Conservation (phyloP, 192 early-diverging fungal genomes). For the Backusella parvicylindrica region DNA sequence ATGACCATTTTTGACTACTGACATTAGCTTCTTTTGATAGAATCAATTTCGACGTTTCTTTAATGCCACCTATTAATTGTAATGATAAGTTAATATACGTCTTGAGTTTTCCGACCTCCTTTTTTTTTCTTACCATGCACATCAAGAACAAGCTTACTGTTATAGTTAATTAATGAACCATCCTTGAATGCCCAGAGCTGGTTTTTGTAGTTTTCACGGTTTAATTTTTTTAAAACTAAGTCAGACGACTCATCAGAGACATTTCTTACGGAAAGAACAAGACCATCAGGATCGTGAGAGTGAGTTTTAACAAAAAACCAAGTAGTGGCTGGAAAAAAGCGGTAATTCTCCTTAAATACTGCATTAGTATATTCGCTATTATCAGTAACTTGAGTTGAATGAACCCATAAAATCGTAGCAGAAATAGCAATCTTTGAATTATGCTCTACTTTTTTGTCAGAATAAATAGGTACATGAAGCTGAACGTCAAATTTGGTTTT, state of each 20-base stretch:
- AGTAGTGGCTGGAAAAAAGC: conserved; percentile 13
- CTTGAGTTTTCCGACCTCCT: not conserved
- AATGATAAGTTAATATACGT: not conserved
- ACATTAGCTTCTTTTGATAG: not conserved
- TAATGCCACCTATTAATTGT: not conserved
- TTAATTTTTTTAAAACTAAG: conserved; percentile 18
- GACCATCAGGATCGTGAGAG: not conserved
- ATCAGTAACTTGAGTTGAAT: not conserved
- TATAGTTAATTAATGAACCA: conserved; percentile 25
- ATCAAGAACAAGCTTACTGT: conserved; percentile 11
- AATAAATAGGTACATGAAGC: conserved; percentile 9
- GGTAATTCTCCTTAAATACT: not conserved
- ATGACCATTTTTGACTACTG: conserved; percentile 18
- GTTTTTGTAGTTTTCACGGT: conserved; percentile 10
- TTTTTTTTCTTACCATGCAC: not conserved
- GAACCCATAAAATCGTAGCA: conserved; percentile 11
- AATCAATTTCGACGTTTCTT: not conserved
- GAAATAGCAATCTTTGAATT: conserved; percentile 4
- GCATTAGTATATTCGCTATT: not conserved
- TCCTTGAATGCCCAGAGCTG: conserved; percentile 23
- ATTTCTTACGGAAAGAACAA: conserved; percentile 8
- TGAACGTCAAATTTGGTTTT: not conserved
- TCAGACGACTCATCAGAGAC: not conserved
- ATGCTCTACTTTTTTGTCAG: not conserved
- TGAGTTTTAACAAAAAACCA: conserved; percentile 23